These are phyloP conservation scores for Fomitopsis betulina DNA, from an alignment of 1,284 basidiomycete genomes.

Conservation along the genomic window DNA sequence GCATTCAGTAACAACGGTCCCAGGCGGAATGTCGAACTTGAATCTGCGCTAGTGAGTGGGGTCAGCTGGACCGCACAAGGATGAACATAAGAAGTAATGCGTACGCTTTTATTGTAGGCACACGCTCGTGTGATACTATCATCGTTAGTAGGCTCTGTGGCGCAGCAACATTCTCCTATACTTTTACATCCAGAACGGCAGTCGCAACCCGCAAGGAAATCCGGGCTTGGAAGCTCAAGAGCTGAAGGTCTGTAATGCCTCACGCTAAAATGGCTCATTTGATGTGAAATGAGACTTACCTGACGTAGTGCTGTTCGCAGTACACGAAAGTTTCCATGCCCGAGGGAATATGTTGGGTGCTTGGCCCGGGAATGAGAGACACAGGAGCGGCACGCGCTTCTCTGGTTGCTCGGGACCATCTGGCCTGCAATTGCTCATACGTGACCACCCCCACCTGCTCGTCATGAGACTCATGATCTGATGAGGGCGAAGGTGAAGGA, in stretches of 20 bases:
- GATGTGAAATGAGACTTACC: conserved; percentile 30
- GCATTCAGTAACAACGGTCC: conserved; percentile 54
- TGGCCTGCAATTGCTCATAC: not conserved
- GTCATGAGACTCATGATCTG: too few species aligned
- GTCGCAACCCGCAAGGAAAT: conserved; percentile 27
- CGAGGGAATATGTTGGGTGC: conserved; percentile 42
- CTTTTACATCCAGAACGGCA: conserved; percentile 26
- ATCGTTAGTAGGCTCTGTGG: conserved; percentile 21
- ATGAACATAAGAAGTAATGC: not conserved
- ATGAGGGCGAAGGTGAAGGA: too few species aligned
- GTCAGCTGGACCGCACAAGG: not conserved
- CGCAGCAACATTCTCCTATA: conserved; percentile 26
- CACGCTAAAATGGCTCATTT: not conserved
- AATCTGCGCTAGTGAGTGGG: conserved; percentile 39
- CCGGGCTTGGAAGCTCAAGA: conserved; percentile 16
- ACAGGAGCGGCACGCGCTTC: conserved; percentile 36
- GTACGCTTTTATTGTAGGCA: conserved; percentile 38
- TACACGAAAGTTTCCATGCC: conserved; percentile 42
- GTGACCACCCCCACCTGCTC: too few species aligned
- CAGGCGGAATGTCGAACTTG: conserved; percentile 37
- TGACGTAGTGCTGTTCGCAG: conserved; percentile 45
- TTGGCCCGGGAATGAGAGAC: conserved; percentile 41
- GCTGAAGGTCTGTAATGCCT: conserved; percentile 6
- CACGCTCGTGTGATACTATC: conserved; percentile 19
- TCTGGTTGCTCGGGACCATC: not conserved